Base-by-base conservation (phyloP, 2,329 filamentous ascomycete species). In the Zelopaecilomyces penicillatus region DNA sequence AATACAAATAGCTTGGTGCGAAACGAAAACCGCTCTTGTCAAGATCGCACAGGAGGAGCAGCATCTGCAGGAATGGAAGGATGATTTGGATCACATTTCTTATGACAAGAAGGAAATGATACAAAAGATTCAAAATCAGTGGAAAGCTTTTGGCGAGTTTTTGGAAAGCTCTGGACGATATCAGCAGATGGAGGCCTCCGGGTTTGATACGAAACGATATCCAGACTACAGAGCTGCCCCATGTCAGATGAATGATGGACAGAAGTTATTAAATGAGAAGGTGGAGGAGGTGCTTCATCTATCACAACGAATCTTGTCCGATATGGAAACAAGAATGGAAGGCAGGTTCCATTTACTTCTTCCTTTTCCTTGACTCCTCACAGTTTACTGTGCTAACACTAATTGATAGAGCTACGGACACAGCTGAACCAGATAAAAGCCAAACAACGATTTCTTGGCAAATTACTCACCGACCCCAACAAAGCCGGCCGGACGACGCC, bases 141-240 rank as follows among this genome's bases (percentile, higher is more conserved):
- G 64, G 63, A 48, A 49, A 5, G 50, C 49, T 3, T 64, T 62
- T 39, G 47, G 50, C 19, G 52, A 58, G 7, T 71, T 69, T 41
- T 49, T 70, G 1, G 54, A 67, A n/a, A 53, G 56, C 12, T 53
- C 61, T 8, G 62, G 60, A 1, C 56, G 57, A 3, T 70, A 68
- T 33, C 53, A 60, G 27, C 53, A 54, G n/a, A 64, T 69, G 53
- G 56, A 64, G 43, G 53, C 63, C 9, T 61, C 64, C 1, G 63
- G 57, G 2, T 68, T 66, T 41, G 63, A 69, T 37, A 62, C 60
- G 7, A 55, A 63, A 47, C 57, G 55, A 44, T 62, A 66, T 52
- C 59, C 68, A 37, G 59, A 69, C 49, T 61, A 68, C 44, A 63
- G 62, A 46, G 54, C 57, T 32, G 67, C 66, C 1, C 66, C 70